Base-by-base conservation (phyloP, 495 filamentous ascomycete genomes). In the Neurospora hispaniola region DNA sequence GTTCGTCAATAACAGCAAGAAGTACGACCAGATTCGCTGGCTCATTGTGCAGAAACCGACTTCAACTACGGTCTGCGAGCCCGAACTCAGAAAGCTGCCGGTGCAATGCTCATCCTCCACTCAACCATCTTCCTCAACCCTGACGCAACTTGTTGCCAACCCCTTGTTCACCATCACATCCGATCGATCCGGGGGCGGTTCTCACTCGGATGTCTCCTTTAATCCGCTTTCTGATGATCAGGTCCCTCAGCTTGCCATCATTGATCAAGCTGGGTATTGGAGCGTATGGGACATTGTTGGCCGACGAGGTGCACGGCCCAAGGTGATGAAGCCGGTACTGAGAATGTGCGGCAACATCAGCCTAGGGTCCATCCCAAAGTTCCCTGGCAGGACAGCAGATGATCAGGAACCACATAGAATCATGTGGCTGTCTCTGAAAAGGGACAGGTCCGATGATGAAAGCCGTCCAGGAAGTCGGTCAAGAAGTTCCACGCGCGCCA, bases 261-360 rank as follows among this genome's bases (percentile, higher is more conserved):
- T 97, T 31, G 94, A 97, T 77, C 85, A 88, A 48, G 76, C 80
- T 62, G 94, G 93, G 0, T 82, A 84, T 42, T 97, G 94, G 94
- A 89, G 82, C 75, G 79, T 96, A 5, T 96, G 91, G 90, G 87
- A 93, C 72, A 80, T 96, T 27, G 71, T 38, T 12, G 78, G 74
- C 12, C 71, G 71, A n/a, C 71, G 74, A 62, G 43, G 72, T 43
- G 81, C 82, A 43, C 84, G 85, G 27, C 75, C 79, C 2, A 80
- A 84, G 54, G 79, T 73, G 41, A 71, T 76, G 46, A 74, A 41
- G 10, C 76, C 79, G 5, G 70, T 80, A 20, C 38, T 76, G 69
- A 76, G n/a, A n/a, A 74, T 77, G 54, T 77, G 78, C 59, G 80
- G 80, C 20, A 75, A 77, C 70, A 75, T 73, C 7, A 16, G 71